phyloP scores from a whole-genome alignment of 495 filamentous ascomycete genomes.

The Apiosordaria backusii region DNA sequence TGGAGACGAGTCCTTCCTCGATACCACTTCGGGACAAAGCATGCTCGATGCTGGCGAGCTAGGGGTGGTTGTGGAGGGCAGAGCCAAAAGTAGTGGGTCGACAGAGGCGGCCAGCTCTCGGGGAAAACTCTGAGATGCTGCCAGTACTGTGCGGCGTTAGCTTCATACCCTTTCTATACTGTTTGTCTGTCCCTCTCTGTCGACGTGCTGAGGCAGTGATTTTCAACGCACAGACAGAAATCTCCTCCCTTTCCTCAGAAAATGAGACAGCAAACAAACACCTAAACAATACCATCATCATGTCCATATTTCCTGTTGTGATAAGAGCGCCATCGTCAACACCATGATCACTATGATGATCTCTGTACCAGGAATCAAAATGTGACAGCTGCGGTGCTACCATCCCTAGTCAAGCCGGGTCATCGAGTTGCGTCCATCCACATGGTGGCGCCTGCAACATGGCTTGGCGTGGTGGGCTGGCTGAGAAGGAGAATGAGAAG shows the following conservation, averaged over 20 bases:
- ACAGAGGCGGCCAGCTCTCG: slow-evolving; percentile 9
- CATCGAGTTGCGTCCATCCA: not conserved
- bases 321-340: not conserved
- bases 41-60: slow-evolving; percentile 34
- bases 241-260: slow-evolving; percentile 6
- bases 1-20: slow-evolving; percentile 67
- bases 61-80: slow-evolving; percentile 34
- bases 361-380: not conserved
- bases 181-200: not conserved
- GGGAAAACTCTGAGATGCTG: slow-evolving; percentile 15
- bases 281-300: not conserved
- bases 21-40: slow-evolving; percentile 9
- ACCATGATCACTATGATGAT: not conserved
- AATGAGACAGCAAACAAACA: not conserved
- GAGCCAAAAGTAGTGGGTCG: slow-evolving; percentile 2
- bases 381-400: slow-evolving; percentile 1
- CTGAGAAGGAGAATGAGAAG: not conserved
- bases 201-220: not conserved
- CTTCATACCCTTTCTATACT: not conserved
- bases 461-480: not conserved
- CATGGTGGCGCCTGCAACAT: not conserved
- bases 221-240: slow-evolving; percentile 8
- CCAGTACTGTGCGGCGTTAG: slow-evolving; percentile 2
- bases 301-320: not conserved
- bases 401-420: slow-evolving; percentile 1